phyloP scores from a whole-genome alignment of 352 stramenopile genomes.

The Peronospora belbahrii region DNA sequence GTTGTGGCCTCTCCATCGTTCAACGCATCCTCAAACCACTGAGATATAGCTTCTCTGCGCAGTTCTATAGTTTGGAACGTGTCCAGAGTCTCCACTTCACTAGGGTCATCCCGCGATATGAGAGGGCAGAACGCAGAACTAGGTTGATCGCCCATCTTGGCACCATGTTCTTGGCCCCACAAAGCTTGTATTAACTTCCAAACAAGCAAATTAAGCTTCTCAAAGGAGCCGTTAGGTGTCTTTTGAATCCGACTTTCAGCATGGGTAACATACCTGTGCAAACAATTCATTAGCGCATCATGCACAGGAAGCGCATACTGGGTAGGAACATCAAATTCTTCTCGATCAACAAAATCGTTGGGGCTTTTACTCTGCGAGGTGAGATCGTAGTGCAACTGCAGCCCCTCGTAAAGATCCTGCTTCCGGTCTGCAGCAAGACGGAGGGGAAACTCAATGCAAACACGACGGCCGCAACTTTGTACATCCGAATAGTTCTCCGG shows the following conservation, averaged over 20 bases:
- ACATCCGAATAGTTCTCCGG: conserved; percentile 11
- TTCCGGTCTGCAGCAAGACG: conserved; percentile 30
- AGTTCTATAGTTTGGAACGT: conserved; percentile 63
- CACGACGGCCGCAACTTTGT: conserved; percentile 16
- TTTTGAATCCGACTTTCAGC: conserved; percentile 26
- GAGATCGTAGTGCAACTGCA: conserved; percentile 56
- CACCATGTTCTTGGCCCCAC: conserved; percentile 67
- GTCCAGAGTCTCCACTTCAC: conserved; percentile 54
- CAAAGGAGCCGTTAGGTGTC: conserved; percentile 1
- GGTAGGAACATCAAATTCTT: conserved; percentile 23
- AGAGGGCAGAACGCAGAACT: conserved; percentile 34
- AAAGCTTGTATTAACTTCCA: conserved; percentile 70
- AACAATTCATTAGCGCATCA: conserved; percentile 41
- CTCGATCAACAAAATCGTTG: conserved; percentile 21
- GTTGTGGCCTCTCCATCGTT: conserved; percentile 4
- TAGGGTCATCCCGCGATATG: conserved; percentile 49
- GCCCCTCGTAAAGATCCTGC: conserved; percentile 35
- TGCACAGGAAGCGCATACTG: conserved; percentile 44
- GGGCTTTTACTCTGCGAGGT: conserved; percentile 23
- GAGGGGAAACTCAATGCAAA: conserved; percentile 53
- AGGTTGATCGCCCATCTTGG: conserved; percentile 14
- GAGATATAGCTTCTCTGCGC: conserved; percentile 62
- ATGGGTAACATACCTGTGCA: conserved; percentile 54
- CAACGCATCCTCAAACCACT: conserved; percentile 63
- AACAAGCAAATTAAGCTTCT: conserved; percentile 30